A percentile compares a stretch with the other conserved stretches of the same genome.
phyloP scores from a whole-genome alignment of 257 asterid species.

The Capsicum baccatum region DNA sequence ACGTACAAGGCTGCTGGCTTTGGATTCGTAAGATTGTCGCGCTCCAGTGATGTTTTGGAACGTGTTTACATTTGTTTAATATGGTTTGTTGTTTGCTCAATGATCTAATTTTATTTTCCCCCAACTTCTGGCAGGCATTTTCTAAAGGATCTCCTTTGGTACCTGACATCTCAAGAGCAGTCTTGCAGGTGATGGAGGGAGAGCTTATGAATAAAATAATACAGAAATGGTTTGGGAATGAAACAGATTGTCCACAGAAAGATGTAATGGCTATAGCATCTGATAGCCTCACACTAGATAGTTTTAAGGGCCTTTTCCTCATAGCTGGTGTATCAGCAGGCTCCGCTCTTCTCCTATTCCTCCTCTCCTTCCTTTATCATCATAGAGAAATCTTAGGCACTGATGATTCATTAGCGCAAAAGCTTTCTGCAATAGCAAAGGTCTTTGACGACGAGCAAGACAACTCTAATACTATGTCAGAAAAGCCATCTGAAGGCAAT shows the following conservation, averaged over 20 bases:
- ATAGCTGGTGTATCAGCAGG: constrained; percentile 45
- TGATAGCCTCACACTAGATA: constrained; percentile 35
- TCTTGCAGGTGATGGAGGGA: constrained; percentile 41
- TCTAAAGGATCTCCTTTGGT: constrained; percentile 54
- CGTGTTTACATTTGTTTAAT: background rate
- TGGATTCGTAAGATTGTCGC: constrained; percentile 45
- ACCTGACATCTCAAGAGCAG: constrained; percentile 47
- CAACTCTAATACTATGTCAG: background rate
- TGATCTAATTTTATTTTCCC: background rate
- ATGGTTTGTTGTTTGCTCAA: background rate
- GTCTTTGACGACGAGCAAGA: constrained; percentile 42
- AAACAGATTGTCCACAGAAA: constrained; percentile 23
- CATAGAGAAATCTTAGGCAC: constrained; percentile 37
- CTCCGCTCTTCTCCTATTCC: constrained; percentile 46
- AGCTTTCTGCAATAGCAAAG: constrained; percentile 44
- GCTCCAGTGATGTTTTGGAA: constrained; percentile 21
- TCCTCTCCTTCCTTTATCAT: constrained; percentile 42
- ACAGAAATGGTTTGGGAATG: constrained; percentile 41
- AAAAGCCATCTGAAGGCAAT: background rate
- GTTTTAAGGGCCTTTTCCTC: constrained; percentile 47
- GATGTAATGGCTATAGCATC: constrained; percentile 26
- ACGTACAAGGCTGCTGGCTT: constrained; percentile 55
- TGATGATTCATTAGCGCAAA: constrained; percentile 39
- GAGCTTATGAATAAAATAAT: constrained; percentile 37
- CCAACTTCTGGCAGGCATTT: constrained; percentile 39